Base-by-base conservation (phyloP, 2,329 filamentous ascomycete species). In the Alternaria alternata region DNA sequence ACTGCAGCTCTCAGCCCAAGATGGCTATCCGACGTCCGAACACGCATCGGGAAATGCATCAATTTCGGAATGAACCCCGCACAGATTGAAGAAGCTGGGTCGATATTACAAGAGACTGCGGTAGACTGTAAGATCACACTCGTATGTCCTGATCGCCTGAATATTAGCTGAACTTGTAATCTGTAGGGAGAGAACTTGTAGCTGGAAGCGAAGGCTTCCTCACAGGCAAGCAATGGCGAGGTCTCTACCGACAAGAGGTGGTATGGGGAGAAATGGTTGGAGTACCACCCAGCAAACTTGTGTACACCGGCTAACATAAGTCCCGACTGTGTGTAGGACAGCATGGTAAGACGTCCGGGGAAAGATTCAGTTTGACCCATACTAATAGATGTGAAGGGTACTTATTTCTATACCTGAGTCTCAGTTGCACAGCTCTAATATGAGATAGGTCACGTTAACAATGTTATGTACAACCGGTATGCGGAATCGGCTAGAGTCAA, bases 241-340 rank as follows among this genome's bases (percentile, higher is more conserved):
- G 91, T 0, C 74, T 94, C 34, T 86, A 87, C 64, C 81, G 84
- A 54, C 88, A 92, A 61, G 83, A 85, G 65, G 89, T 96, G 24
- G 88, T 87, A 0, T 96, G 92, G 92, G 93, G 93, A 30, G 93
- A 97, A 76, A 92, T 93, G 90, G 91, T 92, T 80, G 48, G 43
- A 28, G 22, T 59, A 26, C 16, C n/a, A n/a, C 7, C 22, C 11
- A 14, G 34, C 7, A 32, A 14, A 20, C 22, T 43, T 14, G 14
- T 56, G 56, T 28, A 58, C 39, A 42, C 54, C 28, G 61, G 68
- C 74, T 77, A 72, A 78, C 62, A 44, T 58, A 67, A 69, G 68
- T 55, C 26, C 54, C 62, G 61, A 51, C 12, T 55, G 54, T 22
- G 8, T 56, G 57, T 48, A 83, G 80, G 84, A 88, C 66, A 80